These are phyloP conservation scores for Papiliotrema flavescens DNA, from an alignment of 1,284 basidiomycete species.

Conservation along the genomic window DNA sequence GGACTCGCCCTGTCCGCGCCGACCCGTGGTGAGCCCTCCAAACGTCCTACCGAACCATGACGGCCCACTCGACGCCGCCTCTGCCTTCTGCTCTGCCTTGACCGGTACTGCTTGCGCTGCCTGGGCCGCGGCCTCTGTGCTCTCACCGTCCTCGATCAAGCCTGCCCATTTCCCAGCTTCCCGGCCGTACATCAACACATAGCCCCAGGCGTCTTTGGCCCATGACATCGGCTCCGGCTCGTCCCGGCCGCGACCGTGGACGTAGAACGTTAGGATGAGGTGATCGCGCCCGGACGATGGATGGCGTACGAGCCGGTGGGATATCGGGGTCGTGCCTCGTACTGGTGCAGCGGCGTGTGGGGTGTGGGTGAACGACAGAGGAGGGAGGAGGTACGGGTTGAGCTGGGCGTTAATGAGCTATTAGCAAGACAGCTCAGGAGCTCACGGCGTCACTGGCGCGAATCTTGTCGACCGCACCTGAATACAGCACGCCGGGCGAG, in stretches of 20 bases:
- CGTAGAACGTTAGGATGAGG: constrained; percentile 47
- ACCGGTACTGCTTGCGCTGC: background rate
- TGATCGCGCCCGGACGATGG: constrained; percentile 44
- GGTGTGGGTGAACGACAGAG: constrained; percentile 46
- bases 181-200: constrained; percentile 3
- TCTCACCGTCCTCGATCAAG: constrained; percentile 4
- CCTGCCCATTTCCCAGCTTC: constrained; percentile 1
- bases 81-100: background rate
- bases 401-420: constrained; percentile 25
- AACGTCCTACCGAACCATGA: constrained; percentile 8
- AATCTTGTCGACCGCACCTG: constrained; percentile 78
- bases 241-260: constrained; percentile 44
- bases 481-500: constrained; percentile 84
- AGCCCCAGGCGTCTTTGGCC: constrained; percentile 15
- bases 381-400: constrained; percentile 44
- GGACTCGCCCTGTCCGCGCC: background rate
- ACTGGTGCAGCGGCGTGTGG: constrained; percentile 41
- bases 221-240: constrained; percentile 39
- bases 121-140: background rate
- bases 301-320: constrained; percentile 35
- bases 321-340: constrained; percentile 40
- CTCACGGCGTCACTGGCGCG: constrained; percentile 65
- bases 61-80: background rate
- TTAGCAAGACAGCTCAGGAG: background rate
- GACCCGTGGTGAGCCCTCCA: constrained; percentile 7